Base-by-base conservation (phyloP, 2,329 filamentous ascomycete species). In the Chrysosphaeria jannelii region DNA sequence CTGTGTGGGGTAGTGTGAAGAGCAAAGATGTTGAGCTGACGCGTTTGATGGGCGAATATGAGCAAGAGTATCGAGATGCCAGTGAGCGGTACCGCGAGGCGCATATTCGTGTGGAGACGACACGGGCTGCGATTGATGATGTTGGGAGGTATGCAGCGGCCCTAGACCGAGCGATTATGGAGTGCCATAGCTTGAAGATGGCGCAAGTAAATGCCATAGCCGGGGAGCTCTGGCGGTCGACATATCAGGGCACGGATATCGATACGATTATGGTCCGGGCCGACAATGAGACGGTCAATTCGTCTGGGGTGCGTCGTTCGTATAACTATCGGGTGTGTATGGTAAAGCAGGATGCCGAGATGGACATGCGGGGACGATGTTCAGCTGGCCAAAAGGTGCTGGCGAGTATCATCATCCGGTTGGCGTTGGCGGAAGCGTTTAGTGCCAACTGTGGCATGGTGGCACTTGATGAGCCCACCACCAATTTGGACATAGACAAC, bases 321-420 rank as follows among this genome's bases (percentile, higher is more conserved):
- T 93, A 93, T 56, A 93, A 97, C 46, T 97, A 97, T 51, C 74
- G 85, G 22, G 69, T 97, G 5, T 79, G 75, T 44, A 97, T 97
- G 85, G 65, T 90, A 34, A 97, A 97, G 49, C 70, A 81, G 40
- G 78, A 88, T 37, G 75, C 72, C 1, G 85, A 97, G 44, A 90
- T 97, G 78, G 85, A 97, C 47, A 97, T 97, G 85, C 75, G 85
- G 30, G 88, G 85, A 2, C 74, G 85, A 26, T 97, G 85, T 53
- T 88, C 74, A 33, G 85, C 85, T 1, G 85, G 85, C 4, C 85
- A 97, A 42, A 91, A 89, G 45, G 81, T 97, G 14, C 61, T 97
- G 14, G 85, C 85, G 4, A 78, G 69, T 43, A 97, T 97, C 47
- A 88, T 97, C 45, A 91, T 97, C 42, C 79, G 85, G 2, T 60